Evolutionary conservation across 1,284 basidiomycete species (phyloP).

Genomic region (Ustilago esculenta): DNA sequence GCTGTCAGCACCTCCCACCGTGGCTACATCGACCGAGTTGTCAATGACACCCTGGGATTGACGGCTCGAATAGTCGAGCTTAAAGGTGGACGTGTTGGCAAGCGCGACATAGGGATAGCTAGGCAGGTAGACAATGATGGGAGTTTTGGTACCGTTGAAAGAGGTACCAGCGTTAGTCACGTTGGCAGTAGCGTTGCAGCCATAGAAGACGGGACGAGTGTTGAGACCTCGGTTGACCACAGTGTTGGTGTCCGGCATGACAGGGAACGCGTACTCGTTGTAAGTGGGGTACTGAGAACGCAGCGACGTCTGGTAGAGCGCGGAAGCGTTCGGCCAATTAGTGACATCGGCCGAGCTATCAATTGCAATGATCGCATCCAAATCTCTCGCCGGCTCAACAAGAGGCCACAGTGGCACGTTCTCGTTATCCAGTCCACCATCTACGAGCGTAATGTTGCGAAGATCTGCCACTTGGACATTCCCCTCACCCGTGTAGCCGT

Average conservation of each 20-base stretch:
- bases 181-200: conserved; percentile 71
- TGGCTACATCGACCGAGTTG: conserved; percentile 59
- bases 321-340: conserved; percentile 75
- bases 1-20: conserved; percentile 50
- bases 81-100: conserved; percentile 59
- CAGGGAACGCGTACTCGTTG: conserved; percentile 67
- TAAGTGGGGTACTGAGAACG: conserved; percentile 42
- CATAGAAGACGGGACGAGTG: conserved; percentile 79
- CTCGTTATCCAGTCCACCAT: conserved; percentile 67
- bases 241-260: conserved; percentile 69
- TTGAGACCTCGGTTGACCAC: conserved; percentile 76
- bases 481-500: conserved; percentile 61
- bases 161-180: conserved; percentile 49
- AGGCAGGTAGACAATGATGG: conserved; percentile 69
- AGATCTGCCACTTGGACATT: conserved; percentile 35
- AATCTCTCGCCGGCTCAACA: conserved; percentile 73
- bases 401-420: conserved; percentile 76
- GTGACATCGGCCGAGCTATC: conserved; percentile 73
- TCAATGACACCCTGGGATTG: conserved; percentile 58
- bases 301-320: conserved; percentile 67
- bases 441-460: conserved; percentile 58
- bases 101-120: conserved; percentile 69
- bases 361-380: conserved; percentile 78
- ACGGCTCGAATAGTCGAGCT: conserved; percentile 66
- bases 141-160: conserved; percentile 64